A percentile compares a stretch with the other conserved stretches of the same genome.
phyloP scores from a whole-genome alignment of 768 basidiomycete genomes.

The Trichaptum fuscoviolaceum region DNA sequence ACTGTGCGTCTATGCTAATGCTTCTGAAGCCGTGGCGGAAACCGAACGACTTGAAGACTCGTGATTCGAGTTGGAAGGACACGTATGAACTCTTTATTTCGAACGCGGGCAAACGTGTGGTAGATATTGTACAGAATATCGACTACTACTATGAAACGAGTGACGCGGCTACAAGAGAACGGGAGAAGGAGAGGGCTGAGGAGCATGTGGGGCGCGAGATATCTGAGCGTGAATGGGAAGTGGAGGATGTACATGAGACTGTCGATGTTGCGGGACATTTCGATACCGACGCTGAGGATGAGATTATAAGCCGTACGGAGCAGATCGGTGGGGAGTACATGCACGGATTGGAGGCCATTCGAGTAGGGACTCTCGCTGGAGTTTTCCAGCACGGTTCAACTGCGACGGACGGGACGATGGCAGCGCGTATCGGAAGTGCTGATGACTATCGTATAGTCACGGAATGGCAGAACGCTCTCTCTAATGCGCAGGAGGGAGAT shows the following conservation, averaged over 20 bases:
- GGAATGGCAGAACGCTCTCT: neutral
- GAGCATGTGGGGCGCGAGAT: no score
- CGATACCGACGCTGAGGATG: neutral
- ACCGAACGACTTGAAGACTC: constrained; percentile 24
- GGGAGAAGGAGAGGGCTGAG: no score
- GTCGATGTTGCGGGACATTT: neutral
- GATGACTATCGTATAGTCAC: neutral
- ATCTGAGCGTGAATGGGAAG: no score
- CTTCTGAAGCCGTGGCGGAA: constrained; percentile 32
- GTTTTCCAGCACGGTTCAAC: neutral
- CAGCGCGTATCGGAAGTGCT: neutral
- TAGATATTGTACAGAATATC: constrained; percentile 21
- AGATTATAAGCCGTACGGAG: neutral
- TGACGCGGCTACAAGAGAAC: constrained; percentile 11
- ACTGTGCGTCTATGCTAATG: constrained; percentile 30
- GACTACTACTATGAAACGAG: constrained; percentile 31
- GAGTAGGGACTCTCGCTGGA: neutral
- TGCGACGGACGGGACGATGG: neutral
- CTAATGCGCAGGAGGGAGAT: no score
- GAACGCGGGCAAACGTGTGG: neutral
- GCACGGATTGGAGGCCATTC: neutral
- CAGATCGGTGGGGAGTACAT: neutral
- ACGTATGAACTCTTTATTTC: constrained; percentile 18
- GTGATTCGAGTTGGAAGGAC: constrained; percentile 16
- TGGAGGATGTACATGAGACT: no score